A percentile compares a stretch with the other conserved stretches of the same genome.
phyloP scores from a whole-genome alignment of 495 filamentous ascomycete genomes.

The Neurospora pannonica region DNA sequence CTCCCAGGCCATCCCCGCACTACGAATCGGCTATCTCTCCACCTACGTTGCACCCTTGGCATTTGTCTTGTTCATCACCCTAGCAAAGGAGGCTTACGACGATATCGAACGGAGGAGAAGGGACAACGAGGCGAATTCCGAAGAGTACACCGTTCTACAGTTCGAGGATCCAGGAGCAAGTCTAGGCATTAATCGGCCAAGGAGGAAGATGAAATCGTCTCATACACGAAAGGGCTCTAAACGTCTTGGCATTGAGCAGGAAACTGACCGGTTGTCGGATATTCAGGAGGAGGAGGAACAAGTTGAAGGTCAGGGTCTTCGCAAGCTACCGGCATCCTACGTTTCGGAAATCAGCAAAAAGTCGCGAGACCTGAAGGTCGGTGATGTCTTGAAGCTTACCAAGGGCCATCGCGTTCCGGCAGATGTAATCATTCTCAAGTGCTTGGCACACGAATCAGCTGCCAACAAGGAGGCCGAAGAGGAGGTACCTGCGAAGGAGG shows the following conservation, averaged over 20 bases:
- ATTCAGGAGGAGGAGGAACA: constrained; percentile 47
- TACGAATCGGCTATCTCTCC: constrained; percentile 88
- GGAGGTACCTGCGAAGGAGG: constrained; percentile 15
- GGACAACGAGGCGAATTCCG: constrained; percentile 90
- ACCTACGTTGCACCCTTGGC: constrained; percentile 90
- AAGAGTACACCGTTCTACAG: constrained; percentile 71
- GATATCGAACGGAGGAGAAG: constrained; percentile 78
- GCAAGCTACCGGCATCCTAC: constrained; percentile 27
- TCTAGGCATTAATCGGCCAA: constrained; percentile 16
- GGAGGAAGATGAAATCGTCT: constrained; percentile 28
- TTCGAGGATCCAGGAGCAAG: constrained; percentile 44
- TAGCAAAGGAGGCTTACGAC: constrained; percentile 94
- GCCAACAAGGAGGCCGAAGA: constrained; percentile 17
- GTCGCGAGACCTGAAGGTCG: constrained; percentile 85
- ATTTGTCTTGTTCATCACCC: constrained; percentile 81
- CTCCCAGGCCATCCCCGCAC: constrained; percentile 78
- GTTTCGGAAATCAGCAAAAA: constrained; percentile 62
- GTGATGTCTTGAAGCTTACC: constrained; percentile 82
- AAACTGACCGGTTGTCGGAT: constrained; percentile 36
- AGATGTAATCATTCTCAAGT: constrained; percentile 89
- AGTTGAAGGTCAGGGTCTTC: constrained; percentile 30
- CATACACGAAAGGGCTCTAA: constrained; percentile 22
- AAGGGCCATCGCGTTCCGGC: constrained; percentile 90
- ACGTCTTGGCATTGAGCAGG: constrained; percentile 20
- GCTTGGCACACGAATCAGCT: constrained; percentile 53